Conservation (phyloP, 2,329 filamentous ascomycete genomes). For the Pestalotiopsis fici region DNA sequence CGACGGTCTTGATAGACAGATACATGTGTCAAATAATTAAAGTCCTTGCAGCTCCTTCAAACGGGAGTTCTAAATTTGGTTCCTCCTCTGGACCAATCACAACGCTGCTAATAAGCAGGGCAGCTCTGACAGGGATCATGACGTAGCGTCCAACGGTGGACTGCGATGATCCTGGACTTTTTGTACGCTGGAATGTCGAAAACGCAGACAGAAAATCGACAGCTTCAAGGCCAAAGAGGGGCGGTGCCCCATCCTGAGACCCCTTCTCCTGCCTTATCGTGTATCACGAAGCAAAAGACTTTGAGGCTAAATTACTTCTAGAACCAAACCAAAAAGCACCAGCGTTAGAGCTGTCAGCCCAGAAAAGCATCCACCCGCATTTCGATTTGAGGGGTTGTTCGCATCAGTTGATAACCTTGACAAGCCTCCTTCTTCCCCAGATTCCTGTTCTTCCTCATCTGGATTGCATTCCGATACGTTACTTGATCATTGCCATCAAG, state of each 20-base stretch:
- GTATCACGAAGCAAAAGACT: neutral
- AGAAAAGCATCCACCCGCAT: too few species aligned
- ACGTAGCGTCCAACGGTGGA: neutral
- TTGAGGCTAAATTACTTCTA: neutral
- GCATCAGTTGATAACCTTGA: neutral
- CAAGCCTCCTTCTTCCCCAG: neutral
- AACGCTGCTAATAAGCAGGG: neutral
- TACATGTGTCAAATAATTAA: neutral
- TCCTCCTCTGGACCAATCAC: neutral
- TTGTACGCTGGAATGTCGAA: neutral
- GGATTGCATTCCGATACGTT: neutral
- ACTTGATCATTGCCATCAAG: neutral
- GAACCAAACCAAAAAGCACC: neutral
- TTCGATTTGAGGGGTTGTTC: neutral
- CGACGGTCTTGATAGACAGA: too few species aligned
- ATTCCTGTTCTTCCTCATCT: neutral
- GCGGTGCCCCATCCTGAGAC: neutral
- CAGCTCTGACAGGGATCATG: neutral
- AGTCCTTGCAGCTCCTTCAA: neutral
- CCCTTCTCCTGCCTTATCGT: neutral
- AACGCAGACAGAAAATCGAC: neutral
- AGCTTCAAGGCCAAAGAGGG: neutral
- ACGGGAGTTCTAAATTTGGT: neutral
- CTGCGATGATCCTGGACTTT: neutral
- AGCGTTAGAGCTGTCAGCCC: neutral